Evolutionary conservation across 805 yeast genomes (phyloP).

Genomic region (Saccharomycopsis sp.): DNA sequence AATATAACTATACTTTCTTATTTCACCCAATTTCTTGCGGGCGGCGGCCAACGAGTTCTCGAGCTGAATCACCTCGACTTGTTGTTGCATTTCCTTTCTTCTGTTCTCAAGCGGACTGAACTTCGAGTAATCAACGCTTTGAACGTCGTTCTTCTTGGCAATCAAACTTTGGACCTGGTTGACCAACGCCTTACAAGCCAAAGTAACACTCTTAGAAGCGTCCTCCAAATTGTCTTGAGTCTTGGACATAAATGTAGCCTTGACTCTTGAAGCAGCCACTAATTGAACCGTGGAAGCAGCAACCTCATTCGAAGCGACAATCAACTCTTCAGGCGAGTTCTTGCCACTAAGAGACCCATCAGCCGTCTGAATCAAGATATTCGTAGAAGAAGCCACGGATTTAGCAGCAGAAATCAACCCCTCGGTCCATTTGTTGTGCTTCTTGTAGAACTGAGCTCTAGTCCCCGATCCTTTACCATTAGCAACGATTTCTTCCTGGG

Average conservation of each 20-base stretch:
- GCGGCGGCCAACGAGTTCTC: conserved; percentile 69
- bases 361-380: conserved; percentile 75
- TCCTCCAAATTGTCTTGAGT: conserved; percentile 68
- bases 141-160: conserved; percentile 31
- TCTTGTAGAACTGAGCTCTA: conserved; percentile 71
- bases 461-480: conserved; percentile 61
- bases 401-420: conserved; percentile 87
- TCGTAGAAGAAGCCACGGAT: conserved; percentile 79
- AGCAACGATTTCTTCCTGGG: conserved; percentile 75
- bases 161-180: conserved; percentile 59
- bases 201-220: conserved; percentile 61
- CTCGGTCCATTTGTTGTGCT: conserved; percentile 89
- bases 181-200: conserved; percentile 73
- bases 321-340: conserved; percentile 74
- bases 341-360: conserved; percentile 65
- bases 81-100: conserved; percentile 88
- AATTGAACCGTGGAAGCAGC: conserved; percentile 90
- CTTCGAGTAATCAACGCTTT: conserved; percentile 56
- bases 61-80: conserved; percentile 77
- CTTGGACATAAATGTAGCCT: conserved; percentile 68
- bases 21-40: conserved; percentile 76
- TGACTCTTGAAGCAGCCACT: conserved; percentile 86
- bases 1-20: conserved; percentile 69
- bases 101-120: conserved; percentile 74
- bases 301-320: conserved; percentile 87